Conservation (phyloP, 768 basidiomycete species). For the Rhizopogon vinicolor region DNA sequence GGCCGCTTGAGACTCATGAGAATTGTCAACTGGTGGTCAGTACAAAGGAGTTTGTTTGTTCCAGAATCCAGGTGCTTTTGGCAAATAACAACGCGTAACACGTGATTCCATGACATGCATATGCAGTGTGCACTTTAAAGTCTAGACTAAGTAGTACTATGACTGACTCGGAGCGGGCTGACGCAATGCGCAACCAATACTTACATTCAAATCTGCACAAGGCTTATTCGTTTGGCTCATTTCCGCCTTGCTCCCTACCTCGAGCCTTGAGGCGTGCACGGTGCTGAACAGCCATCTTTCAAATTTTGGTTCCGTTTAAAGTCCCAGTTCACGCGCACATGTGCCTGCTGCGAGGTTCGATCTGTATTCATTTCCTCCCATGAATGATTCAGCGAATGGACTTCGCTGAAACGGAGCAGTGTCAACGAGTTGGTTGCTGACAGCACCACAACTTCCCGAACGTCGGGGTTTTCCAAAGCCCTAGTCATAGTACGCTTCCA, state of each 20-base stretch:
- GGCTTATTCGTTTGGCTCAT: neutral
- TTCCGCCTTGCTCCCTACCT: neutral
- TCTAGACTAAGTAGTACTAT: no score
- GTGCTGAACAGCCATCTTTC: neutral
- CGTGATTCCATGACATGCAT: neutral
- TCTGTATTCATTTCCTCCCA: neutral
- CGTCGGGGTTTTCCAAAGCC: neutral
- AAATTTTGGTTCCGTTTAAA: neutral
- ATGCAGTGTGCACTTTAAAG: no score
- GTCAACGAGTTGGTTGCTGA: no score
- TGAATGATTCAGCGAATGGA: neutral
- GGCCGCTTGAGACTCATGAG: slow-evolving; percentile 25
- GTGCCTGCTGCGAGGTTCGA: neutral
- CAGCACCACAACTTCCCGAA: neutral
- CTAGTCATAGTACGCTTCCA: neutral
- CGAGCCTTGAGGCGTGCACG: neutral
- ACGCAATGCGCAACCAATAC: no score
- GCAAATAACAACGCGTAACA: slow-evolving; percentile 16
- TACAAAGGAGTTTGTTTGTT: slow-evolving; percentile 11
- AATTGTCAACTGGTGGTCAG: slow-evolving; percentile 2
- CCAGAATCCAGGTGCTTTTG: slow-evolving; percentile 14
- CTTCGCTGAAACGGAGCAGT: no score
- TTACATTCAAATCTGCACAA: neutral
- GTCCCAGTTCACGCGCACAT: neutral
- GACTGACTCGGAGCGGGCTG: no score